These are phyloP conservation scores for Pholiota molesta DNA, from an alignment of 768 basidiomycete genomes.

Conservation along the genomic window DNA sequence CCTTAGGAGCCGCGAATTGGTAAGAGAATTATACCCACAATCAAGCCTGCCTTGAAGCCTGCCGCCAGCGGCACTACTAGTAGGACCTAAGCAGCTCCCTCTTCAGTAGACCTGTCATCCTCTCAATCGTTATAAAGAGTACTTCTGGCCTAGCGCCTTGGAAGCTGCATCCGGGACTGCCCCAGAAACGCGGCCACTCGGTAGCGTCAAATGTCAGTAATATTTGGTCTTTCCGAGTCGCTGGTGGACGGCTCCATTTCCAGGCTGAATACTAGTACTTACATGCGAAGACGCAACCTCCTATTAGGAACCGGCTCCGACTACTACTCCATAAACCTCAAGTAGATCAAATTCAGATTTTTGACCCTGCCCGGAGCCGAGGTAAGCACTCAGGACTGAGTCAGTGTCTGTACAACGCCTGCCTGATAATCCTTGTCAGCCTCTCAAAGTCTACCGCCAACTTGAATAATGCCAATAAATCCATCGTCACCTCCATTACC, in stretches of 20 bases:
- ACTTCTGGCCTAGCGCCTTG: conserved; percentile 56
- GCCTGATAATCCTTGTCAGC: too few species aligned
- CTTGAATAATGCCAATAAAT: too few species aligned
- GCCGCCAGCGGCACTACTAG: conserved; percentile 31
- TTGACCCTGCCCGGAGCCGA: too few species aligned
- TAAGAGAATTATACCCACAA: conserved; percentile 78
- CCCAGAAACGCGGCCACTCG: conserved; percentile 57
- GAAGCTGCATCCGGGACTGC: conserved; percentile 63
- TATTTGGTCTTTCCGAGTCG: conserved; percentile 1
- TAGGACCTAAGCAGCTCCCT: conserved; percentile 22
- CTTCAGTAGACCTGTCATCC: conserved; percentile 17
- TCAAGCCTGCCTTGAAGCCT: conserved; percentile 73
- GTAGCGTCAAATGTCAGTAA: conserved; percentile 21
- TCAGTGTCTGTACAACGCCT: too few species aligned
- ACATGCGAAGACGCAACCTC: conserved; percentile 9
- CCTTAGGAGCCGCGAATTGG: conserved; percentile 79
- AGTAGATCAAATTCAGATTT: too few species aligned
- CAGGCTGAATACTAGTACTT: conserved; percentile 13
- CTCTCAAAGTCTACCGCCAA: too few species aligned
- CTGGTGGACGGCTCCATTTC: conserved; percentile 2
- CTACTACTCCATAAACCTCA: too few species aligned
- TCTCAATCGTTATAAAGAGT: conserved; percentile 12
- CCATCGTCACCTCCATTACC: too few species aligned
- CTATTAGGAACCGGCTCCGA: too few species aligned
- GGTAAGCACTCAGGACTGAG: too few species aligned